phyloP scores from a whole-genome alignment of 169 alveolate species.

The Perkinsus chesapeaki region DNA sequence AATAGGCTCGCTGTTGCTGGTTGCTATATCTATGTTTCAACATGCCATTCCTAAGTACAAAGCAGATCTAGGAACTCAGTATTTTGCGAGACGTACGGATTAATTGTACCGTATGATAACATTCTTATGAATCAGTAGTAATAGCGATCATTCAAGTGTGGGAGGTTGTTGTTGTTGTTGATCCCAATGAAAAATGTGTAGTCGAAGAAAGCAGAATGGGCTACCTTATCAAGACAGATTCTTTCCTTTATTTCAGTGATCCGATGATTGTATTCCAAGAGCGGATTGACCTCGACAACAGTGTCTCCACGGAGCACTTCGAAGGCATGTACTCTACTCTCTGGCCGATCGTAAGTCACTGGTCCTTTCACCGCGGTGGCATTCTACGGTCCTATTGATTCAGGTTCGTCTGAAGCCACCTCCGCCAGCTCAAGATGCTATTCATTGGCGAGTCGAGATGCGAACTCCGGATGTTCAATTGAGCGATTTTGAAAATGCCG shows the following conservation, averaged over 20 bases:
- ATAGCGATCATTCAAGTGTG: no score
- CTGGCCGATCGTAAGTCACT: not conserved
- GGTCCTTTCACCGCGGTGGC: not conserved
- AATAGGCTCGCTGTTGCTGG: no score
- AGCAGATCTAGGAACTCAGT: no score
- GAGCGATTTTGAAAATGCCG: not conserved
- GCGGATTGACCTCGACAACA: not conserved
- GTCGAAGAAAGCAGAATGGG: no score
- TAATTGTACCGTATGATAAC: no score
- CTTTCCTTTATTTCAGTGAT: not conserved
- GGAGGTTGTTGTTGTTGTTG: no score
- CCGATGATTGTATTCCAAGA: not conserved
- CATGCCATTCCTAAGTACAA: no score
- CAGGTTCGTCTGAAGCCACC: not conserved
- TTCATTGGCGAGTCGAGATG: not conserved
- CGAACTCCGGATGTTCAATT: not conserved
- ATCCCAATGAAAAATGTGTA: no score
- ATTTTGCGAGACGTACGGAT: no score
- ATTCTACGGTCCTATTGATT: not conserved
- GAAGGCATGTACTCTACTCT: not conserved
- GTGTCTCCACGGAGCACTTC: not conserved
- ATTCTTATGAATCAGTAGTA: no score
- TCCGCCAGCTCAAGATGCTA: not conserved
- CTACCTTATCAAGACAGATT: not conserved
- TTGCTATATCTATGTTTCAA: no score